phyloP scores from a whole-genome alignment of 148 eudicot genomes.

The Gaultheria prostrata region DNA sequence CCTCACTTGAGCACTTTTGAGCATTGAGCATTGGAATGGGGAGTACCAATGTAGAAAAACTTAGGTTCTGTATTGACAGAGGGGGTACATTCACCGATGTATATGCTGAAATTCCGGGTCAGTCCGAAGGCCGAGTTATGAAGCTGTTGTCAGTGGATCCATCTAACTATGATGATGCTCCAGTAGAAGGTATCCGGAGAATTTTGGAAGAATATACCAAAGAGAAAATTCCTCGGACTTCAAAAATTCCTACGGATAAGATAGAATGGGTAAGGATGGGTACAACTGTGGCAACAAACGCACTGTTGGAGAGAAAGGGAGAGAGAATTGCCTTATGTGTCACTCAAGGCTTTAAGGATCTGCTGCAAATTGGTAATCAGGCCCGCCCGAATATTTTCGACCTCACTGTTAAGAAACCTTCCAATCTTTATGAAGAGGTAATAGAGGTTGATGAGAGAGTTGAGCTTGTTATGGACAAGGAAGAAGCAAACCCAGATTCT shows the following conservation, averaged over 20 bases:
- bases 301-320: slow-evolving; percentile 88
- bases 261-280: slow-evolving; percentile 99
- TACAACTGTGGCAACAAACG: slow-evolving; percentile 97
- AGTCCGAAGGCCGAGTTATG: slow-evolving; percentile 79
- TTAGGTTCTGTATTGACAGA: slow-evolving; percentile 92
- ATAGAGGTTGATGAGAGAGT: slow-evolving; percentile 92
- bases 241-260: slow-evolving; percentile 82
- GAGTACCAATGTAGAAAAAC: slow-evolving; percentile 53
- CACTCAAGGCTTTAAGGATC: slow-evolving; percentile 77
- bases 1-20: slow-evolving; percentile 3
- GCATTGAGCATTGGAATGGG: slow-evolving; percentile 44
- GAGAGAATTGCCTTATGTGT: slow-evolving; percentile 96
- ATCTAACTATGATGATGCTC: slow-evolving; percentile 95
- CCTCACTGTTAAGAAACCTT: slow-evolving; percentile 84
- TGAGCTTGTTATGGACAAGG: slow-evolving; percentile 64
- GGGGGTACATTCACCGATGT: slow-evolving; percentile 98
- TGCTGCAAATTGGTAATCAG: slow-evolving; percentile 92
- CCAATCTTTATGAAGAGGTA: slow-evolving; percentile 89
- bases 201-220: slow-evolving; percentile 85
- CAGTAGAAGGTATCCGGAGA: slow-evolving; percentile 93
- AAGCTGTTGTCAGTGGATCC: slow-evolving; percentile 94
- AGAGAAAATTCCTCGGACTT: slow-evolving; percentile 59
- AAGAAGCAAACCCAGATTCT: slow-evolving; percentile 27
- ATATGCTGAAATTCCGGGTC: slow-evolving; percentile 95
- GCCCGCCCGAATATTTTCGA: slow-evolving; percentile 95